These are phyloP conservation scores for Globisporangium cederbergense DNA, from an alignment of 352 stramenopile genomes.

Conservation along the genomic window DNA sequence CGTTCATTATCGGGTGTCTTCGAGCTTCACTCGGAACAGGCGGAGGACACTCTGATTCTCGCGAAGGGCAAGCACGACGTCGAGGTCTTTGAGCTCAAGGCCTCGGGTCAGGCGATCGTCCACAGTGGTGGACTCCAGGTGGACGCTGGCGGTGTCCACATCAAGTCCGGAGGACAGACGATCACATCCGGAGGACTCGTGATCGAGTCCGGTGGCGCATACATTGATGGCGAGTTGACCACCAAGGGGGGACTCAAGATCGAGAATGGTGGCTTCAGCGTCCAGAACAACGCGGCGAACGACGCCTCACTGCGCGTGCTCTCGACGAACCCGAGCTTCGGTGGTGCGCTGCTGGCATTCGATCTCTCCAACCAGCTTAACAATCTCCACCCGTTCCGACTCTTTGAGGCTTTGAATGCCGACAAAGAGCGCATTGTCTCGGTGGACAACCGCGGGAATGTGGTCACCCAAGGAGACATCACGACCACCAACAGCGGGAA, in stretches of 20 bases:
- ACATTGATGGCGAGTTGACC: conserved; percentile 52
- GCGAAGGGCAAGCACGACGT: conserved; percentile 21
- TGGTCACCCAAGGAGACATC: conserved; percentile 53
- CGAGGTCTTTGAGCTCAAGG: conserved; percentile 55
- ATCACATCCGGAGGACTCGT: conserved; percentile 58
- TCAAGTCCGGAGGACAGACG: conserved; percentile 53
- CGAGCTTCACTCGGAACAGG: conserved; percentile 16
- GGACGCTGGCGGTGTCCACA: conserved; percentile 39
- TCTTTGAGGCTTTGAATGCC: conserved; percentile 40
- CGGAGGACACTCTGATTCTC: conserved; percentile 28
- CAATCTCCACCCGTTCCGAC: conserved; percentile 30
- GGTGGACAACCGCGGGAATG: conserved; percentile 41
- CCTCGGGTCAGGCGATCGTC: conserved; percentile 45
- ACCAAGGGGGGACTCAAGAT: conserved; percentile 57
- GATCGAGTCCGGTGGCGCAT: conserved; percentile 50
- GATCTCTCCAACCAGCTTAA: conserved; percentile 30
- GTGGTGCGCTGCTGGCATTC: conserved; percentile 47
- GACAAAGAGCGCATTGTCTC: conserved; percentile 26
- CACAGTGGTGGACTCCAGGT: conserved; percentile 56
- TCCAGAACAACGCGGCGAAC: conserved; percentile 45
- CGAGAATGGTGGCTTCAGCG: conserved; percentile 50
- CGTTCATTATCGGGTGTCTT: conserved; percentile 7
- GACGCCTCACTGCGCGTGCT: conserved; percentile 36
- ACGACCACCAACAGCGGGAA: conserved; percentile 35
- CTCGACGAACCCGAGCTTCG: conserved; percentile 49